These are phyloP conservation scores for Cladobotryum mycophilum DNA, from an alignment of 2,329 filamentous ascomycete genomes.

Conservation along the genomic window DNA sequence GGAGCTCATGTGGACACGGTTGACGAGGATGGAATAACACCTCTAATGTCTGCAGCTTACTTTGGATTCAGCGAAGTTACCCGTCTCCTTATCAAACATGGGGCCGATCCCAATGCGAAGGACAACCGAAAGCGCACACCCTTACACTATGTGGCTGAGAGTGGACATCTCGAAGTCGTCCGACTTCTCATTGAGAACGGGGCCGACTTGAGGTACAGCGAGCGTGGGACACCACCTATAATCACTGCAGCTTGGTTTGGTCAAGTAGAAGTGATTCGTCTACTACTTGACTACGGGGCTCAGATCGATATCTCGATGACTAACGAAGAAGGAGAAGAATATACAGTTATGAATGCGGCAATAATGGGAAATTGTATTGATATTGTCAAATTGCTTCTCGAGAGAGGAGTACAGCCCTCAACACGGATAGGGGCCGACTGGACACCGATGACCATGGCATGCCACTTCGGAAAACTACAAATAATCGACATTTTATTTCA, in stretches of 20 bases:
- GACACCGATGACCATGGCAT: not conserved
- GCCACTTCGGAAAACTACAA: too few relatives aligned
- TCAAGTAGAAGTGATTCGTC: not conserved
- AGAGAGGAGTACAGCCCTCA: not conserved
- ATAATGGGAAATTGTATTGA: not conserved
- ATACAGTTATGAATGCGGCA: not conserved
- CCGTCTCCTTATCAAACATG: not conserved
- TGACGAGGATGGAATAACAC: not conserved
- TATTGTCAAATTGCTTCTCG: not conserved
- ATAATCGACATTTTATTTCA: too few relatives aligned
- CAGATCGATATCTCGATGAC: not conserved
- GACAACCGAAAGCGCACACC: too few relatives aligned
- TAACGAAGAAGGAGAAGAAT: not conserved
- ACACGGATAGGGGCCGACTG: too few relatives aligned
- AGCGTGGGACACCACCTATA: not conserved
- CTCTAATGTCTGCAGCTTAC: not conserved
- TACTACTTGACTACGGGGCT: not conserved
- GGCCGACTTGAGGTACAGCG: not conserved
- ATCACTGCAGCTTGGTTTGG: not conserved
- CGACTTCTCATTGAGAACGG: not conserved
- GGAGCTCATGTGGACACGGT: not conserved
- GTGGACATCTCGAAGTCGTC: too few relatives aligned
- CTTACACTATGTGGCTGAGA: too few relatives aligned
- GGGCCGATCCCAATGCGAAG: too few relatives aligned
- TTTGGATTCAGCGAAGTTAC: not conserved